These are phyloP conservation scores for Pyrenochaeta sp. DNA, from an alignment of 2,329 filamentous ascomycete species.

Conservation along the genomic window DNA sequence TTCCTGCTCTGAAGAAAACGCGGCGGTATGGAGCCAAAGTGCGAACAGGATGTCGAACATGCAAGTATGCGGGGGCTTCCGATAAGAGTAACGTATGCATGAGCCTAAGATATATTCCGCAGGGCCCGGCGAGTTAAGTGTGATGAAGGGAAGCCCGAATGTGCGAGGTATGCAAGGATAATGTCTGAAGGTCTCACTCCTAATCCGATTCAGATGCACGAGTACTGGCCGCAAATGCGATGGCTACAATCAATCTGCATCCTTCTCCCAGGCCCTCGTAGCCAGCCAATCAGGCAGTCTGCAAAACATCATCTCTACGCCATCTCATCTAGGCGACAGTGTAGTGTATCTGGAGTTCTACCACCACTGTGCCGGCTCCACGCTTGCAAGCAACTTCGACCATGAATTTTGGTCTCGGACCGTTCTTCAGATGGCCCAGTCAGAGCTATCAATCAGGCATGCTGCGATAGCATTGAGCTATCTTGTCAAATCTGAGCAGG, in stretches of 20 bases:
- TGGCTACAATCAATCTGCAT: conserved; percentile 17
- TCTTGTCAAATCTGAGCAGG: conserved; percentile 26
- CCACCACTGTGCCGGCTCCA: conserved; percentile 44
- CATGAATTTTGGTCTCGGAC: conserved; percentile 51
- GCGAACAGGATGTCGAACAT: conserved; percentile 31
- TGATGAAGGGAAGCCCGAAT: conserved; percentile 29
- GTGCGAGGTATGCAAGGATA: conserved; percentile 21
- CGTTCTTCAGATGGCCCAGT: conserved; percentile 49
- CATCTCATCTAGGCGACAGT: conserved; percentile 10
- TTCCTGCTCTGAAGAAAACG: background rate
- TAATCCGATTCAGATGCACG: conserved; percentile 24
- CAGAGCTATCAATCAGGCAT: conserved; percentile 51
- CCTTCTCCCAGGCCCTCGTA: background rate
- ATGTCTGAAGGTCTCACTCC: background rate
- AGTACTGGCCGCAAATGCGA: conserved; percentile 34
- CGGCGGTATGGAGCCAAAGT: conserved; percentile 10
- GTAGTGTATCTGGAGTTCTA: conserved; percentile 50
- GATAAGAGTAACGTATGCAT: background rate
- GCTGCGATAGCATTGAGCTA: conserved; percentile 52
- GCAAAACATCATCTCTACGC: background rate
- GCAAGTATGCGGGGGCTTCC: conserved; percentile 20
- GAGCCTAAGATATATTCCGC: conserved; percentile 8
- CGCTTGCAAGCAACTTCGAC: conserved; percentile 39
- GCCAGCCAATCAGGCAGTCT: background rate
- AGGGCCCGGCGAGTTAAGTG: conserved; percentile 35